Evolutionary conservation across 345 rosid genomes (phyloP).

Genomic region (Eutrema heterophyllum): DNA sequence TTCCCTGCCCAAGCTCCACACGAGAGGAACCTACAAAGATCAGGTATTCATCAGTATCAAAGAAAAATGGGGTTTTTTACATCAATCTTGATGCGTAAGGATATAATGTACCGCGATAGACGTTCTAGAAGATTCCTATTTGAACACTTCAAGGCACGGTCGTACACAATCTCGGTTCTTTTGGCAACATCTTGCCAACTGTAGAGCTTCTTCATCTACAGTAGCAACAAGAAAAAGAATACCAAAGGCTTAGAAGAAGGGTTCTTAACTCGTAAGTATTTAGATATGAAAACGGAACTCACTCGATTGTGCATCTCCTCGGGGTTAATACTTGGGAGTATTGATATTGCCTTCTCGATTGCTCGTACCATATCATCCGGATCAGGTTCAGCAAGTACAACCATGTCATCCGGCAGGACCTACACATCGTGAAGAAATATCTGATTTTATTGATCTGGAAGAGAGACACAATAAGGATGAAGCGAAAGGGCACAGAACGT

Average conservation of each 20-base stretch:
- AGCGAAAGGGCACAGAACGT: not conserved
- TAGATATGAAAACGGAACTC: constrained; percentile 21
- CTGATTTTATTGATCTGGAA: not conserved
- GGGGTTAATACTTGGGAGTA: constrained; percentile 81
- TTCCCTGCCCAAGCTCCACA: constrained; percentile 98
- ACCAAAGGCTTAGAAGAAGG: not conserved
- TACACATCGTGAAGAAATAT: constrained; percentile 16
- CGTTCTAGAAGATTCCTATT: constrained; percentile 57
- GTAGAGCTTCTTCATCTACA: constrained; percentile 68
- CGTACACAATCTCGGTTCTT: constrained; percentile 88
- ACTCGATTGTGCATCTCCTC: constrained; percentile 85
- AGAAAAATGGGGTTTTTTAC: not conserved
- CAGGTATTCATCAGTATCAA: not conserved
- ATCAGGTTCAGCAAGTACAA: constrained; percentile 94
- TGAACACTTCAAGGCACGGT: constrained; percentile 67
- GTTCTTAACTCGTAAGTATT: not conserved
- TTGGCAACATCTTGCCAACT: constrained; percentile 96
- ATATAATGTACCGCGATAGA: constrained; percentile 51
- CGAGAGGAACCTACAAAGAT: constrained; percentile 59
- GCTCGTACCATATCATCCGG: constrained; percentile 89
- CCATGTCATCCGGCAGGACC: constrained; percentile 98
- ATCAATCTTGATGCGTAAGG: not conserved
- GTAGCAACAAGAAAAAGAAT: not conserved
- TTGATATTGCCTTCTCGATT: constrained; percentile 64
- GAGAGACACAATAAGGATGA: not conserved